Base-by-base conservation (phyloP, 129 eudicot genomes). In the Flaveria sonorensis region DNA sequence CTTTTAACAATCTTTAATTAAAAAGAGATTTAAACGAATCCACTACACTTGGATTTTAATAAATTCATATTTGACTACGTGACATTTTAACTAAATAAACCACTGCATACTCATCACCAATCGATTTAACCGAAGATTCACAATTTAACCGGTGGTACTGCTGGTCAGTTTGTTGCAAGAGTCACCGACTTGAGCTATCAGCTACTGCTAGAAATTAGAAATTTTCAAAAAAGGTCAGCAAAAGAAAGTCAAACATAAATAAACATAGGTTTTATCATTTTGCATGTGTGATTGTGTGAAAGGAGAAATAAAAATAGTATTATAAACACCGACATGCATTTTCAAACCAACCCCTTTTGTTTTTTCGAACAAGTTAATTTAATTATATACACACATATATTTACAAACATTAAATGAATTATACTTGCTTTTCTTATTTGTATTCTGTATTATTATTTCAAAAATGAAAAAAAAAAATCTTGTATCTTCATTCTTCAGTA, bases 231-330 rank as follows among this genome's bases (percentile, higher is more conserved):
- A 71, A 70, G 18, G 71, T 78, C 82, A 47, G 65, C 40, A 36
- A 78, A 61, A 7, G 13, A 62, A 12, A 14, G 72, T 63, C 71
- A 79, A 71, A 70, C 15, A 71, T 13, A 26, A 46, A 61, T 46
- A 72, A 55, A 73, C 68, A 15, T 19, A 59, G 45, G 43, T 45
- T 60, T 61, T 71, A 48, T 63, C 15, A 61, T 30, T 30, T 79
- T 47, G 42, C 28, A 48, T 61, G 66, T 79, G 83, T 79, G 83
- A 71, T 32, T 61, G 72, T 79, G 83, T 79, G 83, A 79, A 79
- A 36, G 32, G 32, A 16, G 32, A 62, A 56, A 59, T 70, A 79
- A 30, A 76, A 14, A 66, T 52, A 19, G 10, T 30, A n/a, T 47
- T 65, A 30, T 71, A 79, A 71, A 12, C 83, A 79, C 83, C 83